Percentiles rank a stretch among this genome's conserved stretches.
Evolutionary conservation across 225 moss, liverwort and hornwort species (phyloP).

Genomic region (Marchantia paleacea): DNA sequence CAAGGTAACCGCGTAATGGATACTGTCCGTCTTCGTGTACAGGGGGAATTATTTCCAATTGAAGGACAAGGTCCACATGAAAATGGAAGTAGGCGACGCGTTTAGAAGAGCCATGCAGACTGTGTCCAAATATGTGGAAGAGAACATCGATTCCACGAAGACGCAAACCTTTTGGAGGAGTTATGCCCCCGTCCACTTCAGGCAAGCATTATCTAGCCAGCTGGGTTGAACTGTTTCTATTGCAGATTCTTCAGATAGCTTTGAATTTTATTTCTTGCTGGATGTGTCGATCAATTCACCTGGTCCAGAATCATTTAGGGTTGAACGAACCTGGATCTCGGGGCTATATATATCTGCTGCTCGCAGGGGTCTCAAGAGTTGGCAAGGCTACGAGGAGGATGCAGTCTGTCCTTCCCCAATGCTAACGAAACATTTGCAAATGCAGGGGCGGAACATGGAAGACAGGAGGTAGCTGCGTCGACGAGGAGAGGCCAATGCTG

Average conservation of each 20-base stretch:
- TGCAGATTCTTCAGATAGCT: neutral
- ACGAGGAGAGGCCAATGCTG: conserved; percentile 44
- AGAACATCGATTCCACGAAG: conserved; percentile 44
- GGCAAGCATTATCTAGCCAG: conserved; percentile 26
- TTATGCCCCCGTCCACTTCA: conserved; percentile 72
- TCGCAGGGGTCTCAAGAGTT: too few species aligned
- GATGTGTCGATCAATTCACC: too few species aligned
- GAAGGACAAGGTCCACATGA: conserved; percentile 30
- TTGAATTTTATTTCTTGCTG: neutral
- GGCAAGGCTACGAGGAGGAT: neutral
- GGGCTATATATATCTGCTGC: too few species aligned
- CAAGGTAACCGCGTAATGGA: neutral
- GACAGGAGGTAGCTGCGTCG: conserved; percentile 62
- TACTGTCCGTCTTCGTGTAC: conserved; percentile 3
- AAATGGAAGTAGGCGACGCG: conserved; percentile 41
- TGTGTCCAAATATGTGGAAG: conserved; percentile 53
- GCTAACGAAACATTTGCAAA: neutral
- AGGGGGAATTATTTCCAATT: conserved; percentile 62
- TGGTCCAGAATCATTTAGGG: neutral
- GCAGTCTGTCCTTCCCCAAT: neutral
- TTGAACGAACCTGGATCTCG: neutral
- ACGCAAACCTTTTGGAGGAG: conserved; percentile 75
- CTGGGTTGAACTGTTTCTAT: neutral
- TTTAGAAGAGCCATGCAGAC: conserved; percentile 50
- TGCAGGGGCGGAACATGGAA: conserved; percentile 82